phyloP scores from a whole-genome alignment of 768 basidiomycete species.

The Lactarius psammicola region DNA sequence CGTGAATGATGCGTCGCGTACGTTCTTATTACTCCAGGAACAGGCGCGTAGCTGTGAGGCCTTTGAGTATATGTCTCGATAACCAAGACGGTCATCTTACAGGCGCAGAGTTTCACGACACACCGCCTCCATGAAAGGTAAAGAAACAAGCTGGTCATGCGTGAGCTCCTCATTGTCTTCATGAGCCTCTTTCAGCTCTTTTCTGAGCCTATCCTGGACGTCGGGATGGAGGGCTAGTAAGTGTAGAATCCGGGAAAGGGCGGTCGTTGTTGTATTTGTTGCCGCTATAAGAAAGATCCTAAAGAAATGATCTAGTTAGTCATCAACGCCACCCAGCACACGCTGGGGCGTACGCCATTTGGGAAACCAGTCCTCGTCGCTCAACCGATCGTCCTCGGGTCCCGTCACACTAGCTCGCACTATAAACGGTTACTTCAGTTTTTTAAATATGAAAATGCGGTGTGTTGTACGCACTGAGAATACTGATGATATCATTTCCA shows the following conservation, averaged over 20 bases:
- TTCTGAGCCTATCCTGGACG: no score
- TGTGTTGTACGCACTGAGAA: conserved; percentile 40
- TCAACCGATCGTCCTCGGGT: conserved; percentile 36
- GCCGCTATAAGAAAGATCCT: conserved; percentile 33
- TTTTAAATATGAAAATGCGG: neutral
- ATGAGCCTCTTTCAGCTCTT: no score
- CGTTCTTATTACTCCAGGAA: neutral
- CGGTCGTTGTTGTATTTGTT: conserved; percentile 34
- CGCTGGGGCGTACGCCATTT: conserved; percentile 31
- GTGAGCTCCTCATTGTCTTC: conserved; percentile 31
- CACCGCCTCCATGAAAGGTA: conserved; percentile 39
- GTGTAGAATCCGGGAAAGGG: conserved; percentile 29
- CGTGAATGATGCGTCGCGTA: neutral
- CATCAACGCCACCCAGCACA: neutral
- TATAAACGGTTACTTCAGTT: conserved; percentile 25
- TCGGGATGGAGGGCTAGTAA: conserved; percentile 33
- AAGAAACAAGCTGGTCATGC: conserved; percentile 35
- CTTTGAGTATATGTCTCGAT: neutral
- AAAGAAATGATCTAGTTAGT: neutral
- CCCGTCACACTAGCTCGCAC: conserved; percentile 42
- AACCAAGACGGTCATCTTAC: conserved; percentile 18
- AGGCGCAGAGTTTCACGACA: no score
- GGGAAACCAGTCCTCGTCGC: conserved; percentile 40
- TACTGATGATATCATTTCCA: conserved; percentile 47
- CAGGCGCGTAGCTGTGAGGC: neutral